Evolutionary conservation across 352 stramenopile genomes (phyloP), one percentile per base, ranked within the genome.

Genomic region (Pythium brachiatum): DNA sequence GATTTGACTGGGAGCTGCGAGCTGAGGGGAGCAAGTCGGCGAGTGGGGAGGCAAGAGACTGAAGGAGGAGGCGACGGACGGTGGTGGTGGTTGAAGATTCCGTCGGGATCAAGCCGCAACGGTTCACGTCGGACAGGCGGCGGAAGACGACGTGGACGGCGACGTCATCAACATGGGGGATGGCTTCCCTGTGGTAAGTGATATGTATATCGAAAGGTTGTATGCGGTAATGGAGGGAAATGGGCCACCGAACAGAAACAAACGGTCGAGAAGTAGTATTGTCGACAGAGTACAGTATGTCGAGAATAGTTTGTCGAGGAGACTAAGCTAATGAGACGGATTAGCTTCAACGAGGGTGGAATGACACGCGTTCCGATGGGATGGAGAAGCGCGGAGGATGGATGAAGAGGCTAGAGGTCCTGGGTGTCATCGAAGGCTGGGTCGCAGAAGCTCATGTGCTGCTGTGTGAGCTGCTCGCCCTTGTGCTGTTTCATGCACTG

Each of bases 401-500:
- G 21, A 51, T 23, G 43, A n/a, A 51, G n/a, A n/a, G n/a, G n/a
- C n/a, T 54, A 66, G 38, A 66, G 59, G 38, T 66, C 59, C 27
- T 66, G 36, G 3, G 59, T 66, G 51, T 66, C 59, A 31, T 66
- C 60, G 20, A 43, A 66, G 13, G 39, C 21, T 3, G 61, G 46
- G 27, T 68, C 46, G 54, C 61, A 68, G 29, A 59, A 44, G 44
- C 7, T 64, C 73, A 86, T 82, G 68, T 76, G 71, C 53, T 69
- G 53, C 2, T 76, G 23, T 57, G 65, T 31, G 23, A 89, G 66
- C 58, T 75, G 63, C 7, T 51, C 62, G 12, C 57, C 52, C 7
- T 76, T 60, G 34, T 72, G 52, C 50, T 67, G 65, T 21, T 70
- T 66, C 54, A 82, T 66, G 57, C 79, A 89, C 65, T 85, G 68